These are phyloP conservation scores for Tetracladium maxilliforme DNA, from an alignment of 2,329 filamentous ascomycete species.

Conservation along the genomic window DNA sequence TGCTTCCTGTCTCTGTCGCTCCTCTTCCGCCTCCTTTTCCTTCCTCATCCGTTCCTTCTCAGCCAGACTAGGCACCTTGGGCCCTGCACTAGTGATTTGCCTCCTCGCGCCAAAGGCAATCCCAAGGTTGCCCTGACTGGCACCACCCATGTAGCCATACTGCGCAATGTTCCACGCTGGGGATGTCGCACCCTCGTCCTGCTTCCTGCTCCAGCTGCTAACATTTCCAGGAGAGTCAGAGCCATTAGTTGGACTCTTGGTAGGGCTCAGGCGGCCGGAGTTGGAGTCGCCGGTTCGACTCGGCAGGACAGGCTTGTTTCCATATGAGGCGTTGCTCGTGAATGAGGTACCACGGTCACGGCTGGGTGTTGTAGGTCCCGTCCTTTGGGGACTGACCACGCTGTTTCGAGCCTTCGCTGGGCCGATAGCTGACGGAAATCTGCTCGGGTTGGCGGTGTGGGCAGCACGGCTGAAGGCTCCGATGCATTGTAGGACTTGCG, in stretches of 20 bases:
- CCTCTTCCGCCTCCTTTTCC: constrained; percentile 41
- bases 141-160: constrained; percentile 96
- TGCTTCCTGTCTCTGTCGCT: constrained; percentile 37
- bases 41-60: constrained; percentile 64
- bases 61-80: constrained; percentile 63
- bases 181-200: constrained; percentile 64
- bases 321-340: constrained; percentile 42
- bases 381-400: constrained; percentile 50
- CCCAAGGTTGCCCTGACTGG: constrained; percentile 88
- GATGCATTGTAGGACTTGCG: constrained; percentile 88
- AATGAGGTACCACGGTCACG: constrained; percentile 34
- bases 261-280: constrained; percentile 45
- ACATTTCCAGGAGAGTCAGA: constrained; percentile 39
- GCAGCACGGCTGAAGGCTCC: constrained; percentile 83
- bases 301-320: constrained; percentile 25
- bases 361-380: constrained; percentile 35
- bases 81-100: constrained; percentile 78
- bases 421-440: constrained; percentile 65
- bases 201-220: constrained; percentile 82
- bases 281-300: constrained; percentile 21
- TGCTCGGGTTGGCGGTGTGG: constrained; percentile 54
- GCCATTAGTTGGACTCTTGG: constrained; percentile 41
- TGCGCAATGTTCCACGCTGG: constrained; percentile 98
- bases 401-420: constrained; percentile 37
- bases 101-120: constrained; percentile 83